phyloP scores from a whole-genome alignment of 2,329 filamentous ascomycete genomes.

The Aspergillus quadricinctus region DNA sequence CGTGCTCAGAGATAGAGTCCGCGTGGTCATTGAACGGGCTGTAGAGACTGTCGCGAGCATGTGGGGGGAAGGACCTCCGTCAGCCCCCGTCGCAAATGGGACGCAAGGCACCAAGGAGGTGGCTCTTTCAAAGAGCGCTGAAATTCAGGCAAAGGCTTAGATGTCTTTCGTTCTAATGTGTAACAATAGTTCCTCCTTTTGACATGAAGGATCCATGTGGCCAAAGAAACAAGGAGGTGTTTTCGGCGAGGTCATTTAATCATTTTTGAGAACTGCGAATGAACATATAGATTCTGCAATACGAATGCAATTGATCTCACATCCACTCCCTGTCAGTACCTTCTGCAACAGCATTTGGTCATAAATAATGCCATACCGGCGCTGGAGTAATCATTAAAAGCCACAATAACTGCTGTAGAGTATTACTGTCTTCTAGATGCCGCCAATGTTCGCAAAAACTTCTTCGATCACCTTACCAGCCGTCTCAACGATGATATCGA shows the following conservation, averaged over 20 bases:
- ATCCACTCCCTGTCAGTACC: too few relatives aligned
- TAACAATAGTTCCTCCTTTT: conserved; percentile 8
- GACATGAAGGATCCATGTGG: neutral
- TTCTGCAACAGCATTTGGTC: too few relatives aligned
- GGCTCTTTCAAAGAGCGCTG: conserved; percentile 14
- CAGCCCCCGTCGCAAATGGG: conserved; percentile 21
- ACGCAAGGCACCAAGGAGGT: conserved; percentile 14
- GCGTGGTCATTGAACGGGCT: conserved; percentile 83
- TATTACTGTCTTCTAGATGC: neutral
- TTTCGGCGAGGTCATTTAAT: neutral
- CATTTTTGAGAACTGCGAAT: neutral
- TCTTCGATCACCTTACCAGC: conserved; percentile 51
- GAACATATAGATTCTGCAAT: neutral
- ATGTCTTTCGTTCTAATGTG: conserved; percentile 10
- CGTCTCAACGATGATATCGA: conserved; percentile 52
- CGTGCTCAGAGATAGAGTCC: conserved; percentile 76
- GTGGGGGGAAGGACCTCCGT: conserved; percentile 35
- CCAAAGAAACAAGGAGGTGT: neutral
- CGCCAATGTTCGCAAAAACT: conserved; percentile 35
- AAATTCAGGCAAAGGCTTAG: conserved; percentile 23
- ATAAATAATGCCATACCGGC: neutral
- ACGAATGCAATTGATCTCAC: too few relatives aligned
- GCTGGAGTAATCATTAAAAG: neutral
- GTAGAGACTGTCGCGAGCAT: conserved; percentile 81
- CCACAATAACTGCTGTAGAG: neutral